These are phyloP conservation scores for Pichia kudriavzevii DNA, from an alignment of 1,139 yeast species.

Conservation along the genomic window DNA sequence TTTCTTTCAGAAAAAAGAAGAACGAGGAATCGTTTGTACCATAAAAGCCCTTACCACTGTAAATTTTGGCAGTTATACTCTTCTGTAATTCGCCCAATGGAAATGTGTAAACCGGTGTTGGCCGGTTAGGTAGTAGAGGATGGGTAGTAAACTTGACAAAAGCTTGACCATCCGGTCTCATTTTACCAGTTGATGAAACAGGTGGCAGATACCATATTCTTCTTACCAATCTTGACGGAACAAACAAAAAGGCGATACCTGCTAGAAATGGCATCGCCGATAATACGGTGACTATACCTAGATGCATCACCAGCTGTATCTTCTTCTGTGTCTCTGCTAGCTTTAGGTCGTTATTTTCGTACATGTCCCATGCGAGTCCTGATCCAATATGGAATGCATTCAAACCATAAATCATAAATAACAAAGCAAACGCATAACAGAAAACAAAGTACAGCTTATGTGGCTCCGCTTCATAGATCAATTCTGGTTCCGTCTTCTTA, in stretches of 20 bases:
- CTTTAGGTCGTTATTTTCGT: constrained; percentile 49
- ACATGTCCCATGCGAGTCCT: constrained; percentile 48
- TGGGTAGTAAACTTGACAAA: constrained; percentile 63
- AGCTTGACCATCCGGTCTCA: constrained; percentile 28
- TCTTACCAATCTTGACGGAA: constrained; percentile 65
- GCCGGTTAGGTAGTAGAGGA: constrained; percentile 66
- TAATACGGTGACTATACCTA: constrained; percentile 38
- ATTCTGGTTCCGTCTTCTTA: constrained; percentile 55
- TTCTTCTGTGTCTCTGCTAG: constrained; percentile 23
- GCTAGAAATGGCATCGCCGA: constrained; percentile 35
- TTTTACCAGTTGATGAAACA: constrained; percentile 15
- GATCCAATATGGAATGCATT: constrained; percentile 52
- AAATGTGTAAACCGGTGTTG: constrained; percentile 67
- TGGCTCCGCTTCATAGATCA: constrained; percentile 78
- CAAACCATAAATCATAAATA: constrained; percentile 60
- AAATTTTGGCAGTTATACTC: constrained; percentile 57
- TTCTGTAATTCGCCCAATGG: constrained; percentile 52
- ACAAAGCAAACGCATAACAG: constrained; percentile 61
- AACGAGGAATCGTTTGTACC: constrained; percentile 76
- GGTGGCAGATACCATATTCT: constrained; percentile 70
- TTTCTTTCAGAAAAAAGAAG: constrained; percentile 64
- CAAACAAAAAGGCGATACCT: constrained; percentile 36
- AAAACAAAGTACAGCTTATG: constrained; percentile 68
- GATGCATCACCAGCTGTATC: constrained; percentile 23
- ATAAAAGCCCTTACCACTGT: constrained; percentile 83